Conservation (phyloP, 2,329 filamentous ascomycete genomes). For the Amylocarpus encephaloides region DNA sequence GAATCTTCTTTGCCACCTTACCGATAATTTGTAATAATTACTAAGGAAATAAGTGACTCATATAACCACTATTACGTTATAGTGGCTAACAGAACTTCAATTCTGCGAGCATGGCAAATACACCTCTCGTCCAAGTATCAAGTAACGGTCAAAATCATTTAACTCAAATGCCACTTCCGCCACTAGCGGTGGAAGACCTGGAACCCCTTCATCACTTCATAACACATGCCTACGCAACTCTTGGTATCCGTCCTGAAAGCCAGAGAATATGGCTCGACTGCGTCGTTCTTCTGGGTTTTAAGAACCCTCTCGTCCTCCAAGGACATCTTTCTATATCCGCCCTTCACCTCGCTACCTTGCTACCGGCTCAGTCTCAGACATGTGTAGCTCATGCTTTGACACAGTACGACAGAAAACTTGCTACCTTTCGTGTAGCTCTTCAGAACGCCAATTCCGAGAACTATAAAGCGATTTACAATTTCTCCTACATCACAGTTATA, state of each 20-base stretch:
- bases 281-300: conserved; percentile 1
- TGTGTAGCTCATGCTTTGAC: neutral
- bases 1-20: neutral
- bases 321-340: conserved; percentile 1
- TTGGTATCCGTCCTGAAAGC: neutral
- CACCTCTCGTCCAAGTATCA: neutral
- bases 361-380: neutral
- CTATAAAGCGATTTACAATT: neutral
- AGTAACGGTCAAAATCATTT: neutral
- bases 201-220: conserved; percentile 5
- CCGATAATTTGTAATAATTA: no score
- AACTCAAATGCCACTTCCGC: neutral
- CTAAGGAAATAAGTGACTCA: no score
- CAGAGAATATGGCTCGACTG: conserved; percentile 1
- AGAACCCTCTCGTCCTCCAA: conserved; percentile 3
- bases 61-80: no score
- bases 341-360: conserved; percentile 1
- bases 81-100: neutral
- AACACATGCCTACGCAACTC: conserved; percentile 3
- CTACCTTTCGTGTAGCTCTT: neutral
- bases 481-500: neutral
- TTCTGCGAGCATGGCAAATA: neutral
- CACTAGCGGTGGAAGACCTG: neutral
- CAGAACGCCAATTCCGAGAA: neutral
- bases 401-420: neutral